phyloP scores from a whole-genome alignment of 1,284 basidiomycete genomes.

The Ganoderma sinense region DNA sequence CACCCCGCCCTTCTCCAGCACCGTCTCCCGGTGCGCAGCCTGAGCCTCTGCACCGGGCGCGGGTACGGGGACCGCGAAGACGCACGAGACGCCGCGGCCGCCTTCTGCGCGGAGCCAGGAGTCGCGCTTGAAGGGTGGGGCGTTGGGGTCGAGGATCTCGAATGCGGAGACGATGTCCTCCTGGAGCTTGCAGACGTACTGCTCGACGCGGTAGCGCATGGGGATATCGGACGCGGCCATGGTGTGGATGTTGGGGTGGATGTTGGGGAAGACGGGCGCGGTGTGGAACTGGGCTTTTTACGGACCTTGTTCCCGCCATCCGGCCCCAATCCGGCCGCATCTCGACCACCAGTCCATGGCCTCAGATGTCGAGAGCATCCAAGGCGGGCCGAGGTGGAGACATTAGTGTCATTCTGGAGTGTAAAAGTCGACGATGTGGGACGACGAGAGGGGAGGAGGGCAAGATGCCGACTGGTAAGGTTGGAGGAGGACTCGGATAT shows the following conservation, averaged over 20 bases:
- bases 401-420: not conserved
- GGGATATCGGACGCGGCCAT: slow-evolving; percentile 42
- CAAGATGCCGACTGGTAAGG: too few relatives aligned
- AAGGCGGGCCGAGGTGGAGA: not conserved
- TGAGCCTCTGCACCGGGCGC: slow-evolving; percentile 34
- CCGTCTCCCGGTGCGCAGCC: slow-evolving; percentile 45
- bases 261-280: not conserved
- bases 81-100: slow-evolving; percentile 89
- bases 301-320: slow-evolving; percentile 13
- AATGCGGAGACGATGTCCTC: slow-evolving; percentile 83
- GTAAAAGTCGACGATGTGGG: not conserved
- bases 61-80: slow-evolving; percentile 74
- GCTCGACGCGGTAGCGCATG: slow-evolving; percentile 86
- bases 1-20: slow-evolving; percentile 97
- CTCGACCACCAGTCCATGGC: slow-evolving; percentile 17
- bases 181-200: slow-evolving; percentile 85
- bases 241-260: slow-evolving; percentile 6
- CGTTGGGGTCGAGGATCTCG: slow-evolving; percentile 80
- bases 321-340: slow-evolving; percentile 26
- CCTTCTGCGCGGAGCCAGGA: slow-evolving; percentile 87
- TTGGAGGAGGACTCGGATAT: too few relatives aligned
- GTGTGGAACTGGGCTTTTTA: slow-evolving; percentile 8
- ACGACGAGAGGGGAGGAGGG: not conserved
- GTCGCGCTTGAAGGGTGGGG: slow-evolving; percentile 85
- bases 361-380: too few relatives aligned